Evolutionary conservation across 352 stramenopile species (phyloP), one percentile per base, ranked within the genome.

Genomic region (Achlya hypogyna): DNA sequence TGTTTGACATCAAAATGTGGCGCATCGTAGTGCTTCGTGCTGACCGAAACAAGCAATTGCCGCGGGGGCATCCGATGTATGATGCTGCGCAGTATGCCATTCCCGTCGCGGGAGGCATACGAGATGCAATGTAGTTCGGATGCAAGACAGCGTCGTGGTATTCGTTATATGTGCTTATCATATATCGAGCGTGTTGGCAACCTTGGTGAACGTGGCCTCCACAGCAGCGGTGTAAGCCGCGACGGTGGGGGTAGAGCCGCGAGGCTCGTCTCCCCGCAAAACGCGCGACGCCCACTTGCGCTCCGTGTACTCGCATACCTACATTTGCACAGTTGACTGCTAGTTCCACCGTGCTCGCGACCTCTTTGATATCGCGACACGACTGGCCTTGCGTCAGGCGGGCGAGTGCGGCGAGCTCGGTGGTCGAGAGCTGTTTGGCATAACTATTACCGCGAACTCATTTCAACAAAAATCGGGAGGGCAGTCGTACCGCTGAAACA

Each of bases 361-460:
- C 86, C 81, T 98, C 91, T 78, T 97, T 97, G 65, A 98, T 97
- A 69, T 97, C 93, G 62, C 93, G 78, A 53, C 91, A 96, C 8
- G 90, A 97, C 56, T 97, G 84, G n/a, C 88, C 88, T 28, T 76
- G 69, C 6, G 91, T 91, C 34, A 92, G 72, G 3, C 74, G 58
- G 1, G 91, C 89, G 23, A 98, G 73, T 42, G 95, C 76, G 4
- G 65, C 72, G 0, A 97, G 69, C 31, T 97, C 85, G 16, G 89
- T 74, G 0, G 71, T 53, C 4, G 72, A 81, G 0, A 98, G 75
- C 64, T 98, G 93, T 68, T 96, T 96, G 10, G 91, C 91, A 65
- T 95, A 95, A 52, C 85, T 93, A 42, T 14, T 16, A 14, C 14
- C 34, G 34, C 14, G 34, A n/a, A n/a, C n/a, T n/a, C n/a, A n/a